Base-by-base conservation (phyloP, 1,284 basidiomycete species). In the Marasmius oreades region DNA sequence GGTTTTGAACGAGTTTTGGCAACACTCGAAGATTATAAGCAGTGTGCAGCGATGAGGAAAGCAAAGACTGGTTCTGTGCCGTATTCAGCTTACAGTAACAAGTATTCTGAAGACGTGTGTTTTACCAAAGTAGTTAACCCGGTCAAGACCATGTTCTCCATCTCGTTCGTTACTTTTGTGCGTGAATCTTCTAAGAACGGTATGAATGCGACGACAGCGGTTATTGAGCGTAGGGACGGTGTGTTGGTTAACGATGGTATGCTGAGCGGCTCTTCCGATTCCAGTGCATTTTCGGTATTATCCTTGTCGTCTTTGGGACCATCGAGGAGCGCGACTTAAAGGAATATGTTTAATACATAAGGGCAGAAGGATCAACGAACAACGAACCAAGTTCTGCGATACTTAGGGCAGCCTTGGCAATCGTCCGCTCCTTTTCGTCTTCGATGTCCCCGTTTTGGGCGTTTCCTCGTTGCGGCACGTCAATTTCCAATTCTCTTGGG, bases 11-110 rank as follows among this genome's bases (percentile, higher is more conserved):
- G 2, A 98, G 81, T 20, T 85, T 79, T 0, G 95, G 91, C 2
- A 98, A 77, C 6, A 93, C 84, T 23, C 89, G 81, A 6, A 99
- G 82, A 68, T 98, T 98, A 72, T 93, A 91, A 2, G 95, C 94
- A 0, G 94, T 97, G 77, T 98, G 96, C 7, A 98, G 79, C 0
- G 93, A 92, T 2, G 92, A 93, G 0, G 93, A 92, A 1, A 99
- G 80, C 23, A 96, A 74, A 1, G 93, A 85, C 70, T 93, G 93
- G 64, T 97, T 91, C 92, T 95, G 55, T 42, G 44, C 42, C 31
- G 22, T 33, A 20, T 26, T 45, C 33, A 50, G 26, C 52, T 22
- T 10, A 18, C 44, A n/a, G 26, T 28, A 26, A 22, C 46, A 58
- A 18, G 55, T 44, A 20, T 33, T 28, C 23, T n/a, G 12, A 60